Evolutionary conservation across 768 basidiomycete genomes (phyloP).

Genomic region (Mycena latifolia): DNA sequence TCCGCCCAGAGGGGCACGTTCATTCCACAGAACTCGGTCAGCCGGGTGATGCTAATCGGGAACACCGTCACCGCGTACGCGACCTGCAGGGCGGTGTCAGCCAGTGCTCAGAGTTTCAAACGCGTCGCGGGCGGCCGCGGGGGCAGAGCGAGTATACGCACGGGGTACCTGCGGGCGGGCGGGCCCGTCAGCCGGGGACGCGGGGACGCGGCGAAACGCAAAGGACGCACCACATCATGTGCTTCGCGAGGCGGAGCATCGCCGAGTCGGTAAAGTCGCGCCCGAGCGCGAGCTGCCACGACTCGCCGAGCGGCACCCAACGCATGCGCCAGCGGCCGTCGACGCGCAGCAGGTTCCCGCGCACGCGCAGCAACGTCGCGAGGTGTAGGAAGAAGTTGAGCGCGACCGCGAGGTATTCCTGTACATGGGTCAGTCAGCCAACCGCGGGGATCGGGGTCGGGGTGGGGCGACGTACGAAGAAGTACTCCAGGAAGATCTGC

Average conservation of each 20-base stretch:
- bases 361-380: constrained; percentile 43
- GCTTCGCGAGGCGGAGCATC: constrained; percentile 43
- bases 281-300: constrained; percentile 43
- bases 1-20: constrained; percentile 31
- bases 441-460: not conserved
- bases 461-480: constrained; percentile 46
- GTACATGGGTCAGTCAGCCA: not conserved
- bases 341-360: constrained; percentile 43
- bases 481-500: constrained; percentile 54
- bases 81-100: constrained; percentile 28
- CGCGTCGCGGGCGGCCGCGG: too few species aligned
- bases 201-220: not conserved
- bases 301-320: constrained; percentile 36
- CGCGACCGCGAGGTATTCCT: constrained; percentile 43
- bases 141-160: constrained; percentile 6
- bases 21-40: constrained; percentile 30
- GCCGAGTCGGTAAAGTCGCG: constrained; percentile 43
- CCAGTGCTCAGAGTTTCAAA: not conserved
- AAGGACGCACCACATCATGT: constrained; percentile 40
- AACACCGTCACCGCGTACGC: constrained; percentile 39
- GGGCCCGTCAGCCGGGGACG: not conserved
- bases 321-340: constrained; percentile 40
- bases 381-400: constrained; percentile 42
- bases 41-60: constrained; percentile 36
- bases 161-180: constrained; percentile 38